Evolutionary conservation across 2,329 filamentous ascomycete species (phyloP).

Genomic region (Plenodomus tracheiphilus): DNA sequence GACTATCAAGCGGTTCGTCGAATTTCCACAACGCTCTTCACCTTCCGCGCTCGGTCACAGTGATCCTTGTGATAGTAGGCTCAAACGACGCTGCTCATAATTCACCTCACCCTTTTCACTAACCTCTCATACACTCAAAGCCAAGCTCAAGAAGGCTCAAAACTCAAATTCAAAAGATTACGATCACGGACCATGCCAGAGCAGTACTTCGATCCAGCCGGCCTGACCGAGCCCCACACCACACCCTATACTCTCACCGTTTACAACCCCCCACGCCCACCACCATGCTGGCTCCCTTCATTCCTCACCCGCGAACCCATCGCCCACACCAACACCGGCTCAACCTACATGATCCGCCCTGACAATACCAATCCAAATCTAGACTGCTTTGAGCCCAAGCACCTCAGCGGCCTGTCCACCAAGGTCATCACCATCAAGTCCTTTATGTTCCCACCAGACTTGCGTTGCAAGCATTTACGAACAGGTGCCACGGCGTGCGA

Average conservation of each 20-base stretch:
- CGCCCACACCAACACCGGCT: slow-evolving; percentile 2
- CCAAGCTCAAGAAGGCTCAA: neutral
- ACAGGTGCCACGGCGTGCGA: slow-evolving; percentile 10
- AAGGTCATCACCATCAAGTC: slow-evolving; percentile 18
- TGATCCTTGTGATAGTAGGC: no score
- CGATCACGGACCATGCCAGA: neutral
- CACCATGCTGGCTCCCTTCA: slow-evolving; percentile 17
- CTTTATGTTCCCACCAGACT: slow-evolving; percentile 14
- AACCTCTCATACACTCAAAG: no score
- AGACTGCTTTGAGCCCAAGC: slow-evolving; percentile 12
- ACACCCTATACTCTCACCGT: slow-evolving; percentile 30
- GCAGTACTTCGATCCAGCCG: slow-evolving; percentile 22
- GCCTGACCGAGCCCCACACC: slow-evolving; percentile 21
- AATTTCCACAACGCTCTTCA: no score
- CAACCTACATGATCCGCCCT: slow-evolving; percentile 9
- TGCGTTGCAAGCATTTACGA: slow-evolving; percentile 29
- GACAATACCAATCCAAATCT: slow-evolving; percentile 15
- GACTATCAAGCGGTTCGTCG: no score
- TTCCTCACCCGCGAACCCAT: slow-evolving; percentile 17
- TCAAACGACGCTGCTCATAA: no score
- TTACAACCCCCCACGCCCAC: slow-evolving; percentile 20
- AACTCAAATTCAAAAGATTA: neutral
- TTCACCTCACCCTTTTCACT: no score
- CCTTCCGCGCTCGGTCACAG: no score
- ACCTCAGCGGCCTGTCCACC: slow-evolving; percentile 18